Evolutionary conservation across 129 eudicot genomes (phyloP).

Genomic region (Saussurea involucrata): DNA sequence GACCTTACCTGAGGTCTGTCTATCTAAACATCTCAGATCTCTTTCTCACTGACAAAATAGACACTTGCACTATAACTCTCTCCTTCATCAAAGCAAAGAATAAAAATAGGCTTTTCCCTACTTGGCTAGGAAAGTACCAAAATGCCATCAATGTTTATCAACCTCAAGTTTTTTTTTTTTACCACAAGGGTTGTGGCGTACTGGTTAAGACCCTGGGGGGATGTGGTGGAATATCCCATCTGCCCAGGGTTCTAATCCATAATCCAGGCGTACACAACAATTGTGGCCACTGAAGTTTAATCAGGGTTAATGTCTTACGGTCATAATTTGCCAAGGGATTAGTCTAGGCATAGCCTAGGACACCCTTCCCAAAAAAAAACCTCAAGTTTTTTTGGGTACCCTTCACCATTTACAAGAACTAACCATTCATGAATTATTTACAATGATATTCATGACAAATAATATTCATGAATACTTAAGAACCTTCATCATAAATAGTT

Average conservation of each 20-base stretch:
- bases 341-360: too few relatives aligned
- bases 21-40: slow-evolving; percentile 14
- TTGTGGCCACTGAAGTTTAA: too few relatives aligned
- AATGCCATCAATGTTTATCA: slow-evolving; percentile 21
- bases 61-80: slow-evolving; percentile 20
- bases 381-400: slow-evolving; percentile 4
- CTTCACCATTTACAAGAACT: not conserved
- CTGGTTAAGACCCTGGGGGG: too few relatives aligned
- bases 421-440: not conserved
- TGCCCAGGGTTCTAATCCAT: too few relatives aligned
- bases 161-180: not conserved
- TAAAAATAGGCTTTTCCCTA: slow-evolving; percentile 13
- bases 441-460: not conserved
- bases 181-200: too few relatives aligned
- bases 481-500: not conserved
- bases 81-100: slow-evolving; percentile 17
- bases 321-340: too few relatives aligned
- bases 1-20: slow-evolving; percentile 16
- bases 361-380: too few relatives aligned
- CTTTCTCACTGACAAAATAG: slow-evolving; percentile 22
- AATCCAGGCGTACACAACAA: too few relatives aligned
- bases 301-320: too few relatives aligned
- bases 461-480: not conserved
- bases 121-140: slow-evolving; percentile 10
- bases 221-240: too few relatives aligned